Conservation (phyloP, 164 flowering plant genomes). For the Piper longum region DNA sequence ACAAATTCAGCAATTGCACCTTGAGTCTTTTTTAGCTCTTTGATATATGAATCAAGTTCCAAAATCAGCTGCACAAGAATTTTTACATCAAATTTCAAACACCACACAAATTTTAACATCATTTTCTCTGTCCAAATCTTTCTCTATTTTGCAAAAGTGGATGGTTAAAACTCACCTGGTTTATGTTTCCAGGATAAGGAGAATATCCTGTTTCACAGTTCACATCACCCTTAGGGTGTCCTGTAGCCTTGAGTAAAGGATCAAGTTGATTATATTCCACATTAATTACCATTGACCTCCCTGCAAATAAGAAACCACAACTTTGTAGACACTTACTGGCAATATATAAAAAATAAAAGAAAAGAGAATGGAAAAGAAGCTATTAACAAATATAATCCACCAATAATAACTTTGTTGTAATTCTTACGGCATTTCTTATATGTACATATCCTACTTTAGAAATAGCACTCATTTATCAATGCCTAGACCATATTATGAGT, state of each 20-base stretch:
- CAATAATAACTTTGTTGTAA: too few species aligned
- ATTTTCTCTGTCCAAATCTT: too few species aligned
- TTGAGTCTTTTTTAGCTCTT: conserved; percentile 71
- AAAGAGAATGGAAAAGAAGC: too few species aligned
- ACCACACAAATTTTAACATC: too few species aligned
- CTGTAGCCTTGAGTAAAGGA: conserved; percentile 85
- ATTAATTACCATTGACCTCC: conserved; percentile 95
- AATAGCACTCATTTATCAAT: too few species aligned
- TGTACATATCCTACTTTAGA: too few species aligned
- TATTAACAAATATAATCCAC: too few species aligned
- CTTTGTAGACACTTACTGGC: neutral
- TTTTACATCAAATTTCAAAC: neutral
- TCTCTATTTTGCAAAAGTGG: neutral
- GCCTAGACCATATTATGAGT: too few species aligned
- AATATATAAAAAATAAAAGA: too few species aligned
- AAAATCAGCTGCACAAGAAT: conserved; percentile 57
- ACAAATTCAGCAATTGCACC: conserved; percentile 95
- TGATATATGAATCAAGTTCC: conserved; percentile 70
- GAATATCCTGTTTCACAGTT: conserved; percentile 89
- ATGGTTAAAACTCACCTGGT: conserved; percentile 44
- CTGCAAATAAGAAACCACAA: conserved; percentile 22
- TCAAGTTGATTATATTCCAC: conserved; percentile 99
- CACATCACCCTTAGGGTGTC: conserved; percentile 78
- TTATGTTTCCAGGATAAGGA: conserved; percentile 95
- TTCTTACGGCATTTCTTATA: too few species aligned